phyloP scores from a whole-genome alignment of 192 early-diverging fungal genomes.

The Globomyces pollinis-pini region DNA sequence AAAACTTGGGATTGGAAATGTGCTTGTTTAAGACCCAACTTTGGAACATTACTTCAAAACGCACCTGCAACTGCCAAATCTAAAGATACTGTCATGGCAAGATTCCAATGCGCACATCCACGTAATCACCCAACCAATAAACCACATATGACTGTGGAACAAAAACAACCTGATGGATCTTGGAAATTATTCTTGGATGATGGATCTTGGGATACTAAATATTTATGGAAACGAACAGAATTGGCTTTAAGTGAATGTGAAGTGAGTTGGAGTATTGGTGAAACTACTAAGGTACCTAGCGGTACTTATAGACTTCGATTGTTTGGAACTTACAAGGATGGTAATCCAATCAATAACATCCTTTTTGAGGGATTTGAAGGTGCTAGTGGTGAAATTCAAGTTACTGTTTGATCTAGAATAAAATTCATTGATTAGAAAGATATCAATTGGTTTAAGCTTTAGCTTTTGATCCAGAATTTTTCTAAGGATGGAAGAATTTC shows the following conservation, averaged over 20 bases:
- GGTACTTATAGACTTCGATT: constrained; percentile 32
- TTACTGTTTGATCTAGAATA: no score
- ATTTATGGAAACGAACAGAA: constrained; percentile 27
- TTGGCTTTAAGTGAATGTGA: constrained; percentile 17
- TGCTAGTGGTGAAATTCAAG: no score
- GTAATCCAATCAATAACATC: not conserved
- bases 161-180: constrained; percentile 4
- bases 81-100: constrained; percentile 18
- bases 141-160: constrained; percentile 34
- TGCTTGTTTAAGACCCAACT: no score
- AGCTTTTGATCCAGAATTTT: no score
- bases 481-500: no score
- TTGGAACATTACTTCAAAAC: constrained; percentile 19
- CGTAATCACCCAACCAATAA: constrained; percentile 18
- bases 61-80: not conserved
- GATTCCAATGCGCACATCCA: constrained; percentile 40
- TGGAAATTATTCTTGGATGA: constrained; percentile 34
- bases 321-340: constrained; percentile 17
- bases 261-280: constrained; percentile 26
- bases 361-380: not conserved
- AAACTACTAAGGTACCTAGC: constrained; percentile 10
- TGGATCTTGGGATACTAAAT: constrained; percentile 37
- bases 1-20: no score
- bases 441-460: no score
- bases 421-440: no score